A percentile compares a stretch with the other conserved stretches of the same genome.
phyloP scores from a whole-genome alignment of 2,329 filamentous ascomycete species.

The Aspergillus sojae region DNA sequence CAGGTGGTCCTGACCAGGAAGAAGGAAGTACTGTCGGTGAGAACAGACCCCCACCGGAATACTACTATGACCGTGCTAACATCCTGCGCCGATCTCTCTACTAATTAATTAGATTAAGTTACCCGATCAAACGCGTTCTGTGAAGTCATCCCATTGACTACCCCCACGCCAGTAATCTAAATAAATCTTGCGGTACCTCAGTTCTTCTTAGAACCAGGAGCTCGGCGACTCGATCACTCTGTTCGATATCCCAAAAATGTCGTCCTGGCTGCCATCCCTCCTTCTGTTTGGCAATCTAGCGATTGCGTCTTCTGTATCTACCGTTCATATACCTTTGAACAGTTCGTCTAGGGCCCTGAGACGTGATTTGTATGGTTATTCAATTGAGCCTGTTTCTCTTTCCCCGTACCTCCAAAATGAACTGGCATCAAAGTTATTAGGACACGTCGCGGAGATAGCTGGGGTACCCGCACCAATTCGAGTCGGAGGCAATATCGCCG shows the following conservation, averaged over 20 bases:
- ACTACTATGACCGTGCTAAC: too few relatives aligned
- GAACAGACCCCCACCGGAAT: background rate
- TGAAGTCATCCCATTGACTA: background rate
- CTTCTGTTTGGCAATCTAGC: background rate
- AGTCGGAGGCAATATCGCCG: slow-evolving; percentile 11
- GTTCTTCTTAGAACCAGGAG: background rate
- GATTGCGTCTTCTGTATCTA: background rate
- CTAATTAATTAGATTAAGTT: background rate
- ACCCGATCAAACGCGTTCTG: background rate
- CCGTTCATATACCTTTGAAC: background rate
- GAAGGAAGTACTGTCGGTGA: background rate
- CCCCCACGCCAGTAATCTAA: background rate
- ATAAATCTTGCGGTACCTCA: background rate
- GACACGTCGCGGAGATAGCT: background rate
- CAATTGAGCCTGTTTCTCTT: slow-evolving; percentile 9
- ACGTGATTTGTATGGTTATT: slow-evolving; percentile 12
- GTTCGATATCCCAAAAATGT: background rate
- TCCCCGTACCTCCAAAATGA: slow-evolving; percentile 5
- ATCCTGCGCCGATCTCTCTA: background rate
- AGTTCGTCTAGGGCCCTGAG: background rate
- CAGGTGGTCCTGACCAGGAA: background rate
- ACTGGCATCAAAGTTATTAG: background rate
- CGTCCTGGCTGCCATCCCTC: background rate
- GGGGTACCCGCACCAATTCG: slow-evolving; percentile 5
- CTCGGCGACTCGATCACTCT: background rate